Evolutionary conservation across 2,329 filamentous ascomycete genomes (phyloP), one percentile per base, ranked within the genome.

Genomic region (Fusarium longipes): DNA sequence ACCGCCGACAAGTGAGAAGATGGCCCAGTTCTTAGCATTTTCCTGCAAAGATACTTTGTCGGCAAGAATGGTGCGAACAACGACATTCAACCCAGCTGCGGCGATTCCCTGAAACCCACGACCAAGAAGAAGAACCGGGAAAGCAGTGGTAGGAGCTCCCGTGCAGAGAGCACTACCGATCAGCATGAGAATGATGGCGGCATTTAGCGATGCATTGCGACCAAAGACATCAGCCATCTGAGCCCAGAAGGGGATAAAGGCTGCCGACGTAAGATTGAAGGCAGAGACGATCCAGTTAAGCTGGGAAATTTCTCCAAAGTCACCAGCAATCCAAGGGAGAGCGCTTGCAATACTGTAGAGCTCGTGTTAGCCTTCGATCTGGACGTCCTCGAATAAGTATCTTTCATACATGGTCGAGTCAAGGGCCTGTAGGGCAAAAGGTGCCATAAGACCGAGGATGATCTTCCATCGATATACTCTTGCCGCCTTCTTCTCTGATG

Each of bases 221-320:
- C 89, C 89, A 67, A 89, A 90, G 27, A 91, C 82, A 66, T 91
- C 87, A 17, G 87, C 84, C 42, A 89, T 81, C 68, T 91, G 88
- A 2, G 86, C 87, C 78, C 88, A 91, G 51, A 86, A 84, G 5
- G 89, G 89, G 10, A 91, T 87, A 66, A 91, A 91, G 2, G 88
- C 85, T 2, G 89, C 88, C 0, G 87, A 86, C 1, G 88, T 89
- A 15, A 92, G 79, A 51, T 88, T 91, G 76, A 91, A 92, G 8
- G 88, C 82, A 1, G 89, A 89, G 18, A 91, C 85, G 71, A 92
- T 89, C 88, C 88, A 91, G 71, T 89, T 91, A 3, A 90, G 80
- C 68, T 89, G 84, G 18, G 84, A 81, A 6, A 87, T 73, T 71
- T 87, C 74, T 61, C 82, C 83, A 74, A 91, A 91, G 71, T 91